Evolutionary conservation across 1,284 basidiomycete species (phyloP), one percentile per base, ranked within the genome.

Genomic region (Amylostereum areolatum): DNA sequence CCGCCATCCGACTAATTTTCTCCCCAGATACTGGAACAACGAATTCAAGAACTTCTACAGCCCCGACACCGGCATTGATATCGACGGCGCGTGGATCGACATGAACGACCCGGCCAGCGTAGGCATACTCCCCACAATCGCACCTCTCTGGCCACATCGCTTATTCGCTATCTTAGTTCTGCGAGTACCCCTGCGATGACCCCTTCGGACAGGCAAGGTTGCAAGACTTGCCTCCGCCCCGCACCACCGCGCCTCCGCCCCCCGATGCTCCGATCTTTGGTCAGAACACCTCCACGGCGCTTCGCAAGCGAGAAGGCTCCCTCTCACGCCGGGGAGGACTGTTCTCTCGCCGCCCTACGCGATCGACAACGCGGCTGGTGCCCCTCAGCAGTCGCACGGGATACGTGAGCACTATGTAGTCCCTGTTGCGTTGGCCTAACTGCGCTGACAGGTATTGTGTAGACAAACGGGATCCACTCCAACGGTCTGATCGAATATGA

Each of bases 31-130:
- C 62, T 88, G 85, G 85, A 74, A 66, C 9, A 72, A 70, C 43
- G 83, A 87, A 59, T 85, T 85, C 54, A 56, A 66, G 25, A 52
- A 68, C 6, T 87, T 88, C 68, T 87, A 83, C 60, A 69, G 70
- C 56, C 70, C 77, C 0, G 55, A 69, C 5, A 73, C 66, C 1
- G 83, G 83, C 3, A 54, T 84, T 18, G 80, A 85, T 53, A 81
- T 85, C 32, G 83, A 85, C 55, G 83, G 82, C 10, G 73, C 72
- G 10, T 85, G 83, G 83, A 84, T 85, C 37, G 83, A 85, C 56
- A 85, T 85, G 82, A 85, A 85, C 59, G 83, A 85, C 52, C 81
- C 83, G 9, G 62, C 81, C 3, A 84, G 75, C 54, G 80, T 81
- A 55, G 24, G 71, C 55, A 31, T 41, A 35, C 34, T 24, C 2